Percentiles rank a stretch among this genome's conserved stretches.
phyloP scores from a whole-genome alignment of 768 basidiomycete genomes.

The Lactifluus pinguis region DNA sequence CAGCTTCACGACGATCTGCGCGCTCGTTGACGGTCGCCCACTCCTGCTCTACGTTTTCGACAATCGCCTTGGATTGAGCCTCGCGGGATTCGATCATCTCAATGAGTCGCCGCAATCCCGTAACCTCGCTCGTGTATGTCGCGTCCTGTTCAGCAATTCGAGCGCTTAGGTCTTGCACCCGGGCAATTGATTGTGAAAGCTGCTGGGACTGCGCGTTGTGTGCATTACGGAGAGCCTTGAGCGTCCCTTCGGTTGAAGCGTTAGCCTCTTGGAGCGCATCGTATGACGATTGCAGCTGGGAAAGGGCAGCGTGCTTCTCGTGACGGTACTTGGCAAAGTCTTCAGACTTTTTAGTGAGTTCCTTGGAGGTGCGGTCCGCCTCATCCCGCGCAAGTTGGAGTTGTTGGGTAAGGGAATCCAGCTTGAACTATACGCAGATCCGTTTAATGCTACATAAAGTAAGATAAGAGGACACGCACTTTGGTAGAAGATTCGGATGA shows the following conservation, averaged over 20 bases:
- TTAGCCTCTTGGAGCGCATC: slow-evolving; percentile 65
- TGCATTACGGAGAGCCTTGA: slow-evolving; percentile 65
- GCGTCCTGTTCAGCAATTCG: slow-evolving; percentile 81
- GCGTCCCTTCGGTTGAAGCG: slow-evolving; percentile 53
- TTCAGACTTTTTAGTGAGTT: slow-evolving; percentile 65
- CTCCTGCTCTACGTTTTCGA: slow-evolving; percentile 76
- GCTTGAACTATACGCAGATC: slow-evolving; percentile 55
- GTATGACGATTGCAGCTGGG: slow-evolving; percentile 65
- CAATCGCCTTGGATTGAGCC: slow-evolving; percentile 71
- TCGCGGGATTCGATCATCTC: slow-evolving; percentile 83
- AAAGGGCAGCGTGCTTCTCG: slow-evolving; percentile 68
- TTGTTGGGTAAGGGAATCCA: slow-evolving; percentile 78
- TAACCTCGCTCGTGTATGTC: slow-evolving; percentile 69
- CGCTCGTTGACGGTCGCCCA: slow-evolving; percentile 67
- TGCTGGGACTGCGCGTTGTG: slow-evolving; percentile 66
- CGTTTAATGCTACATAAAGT: slow-evolving; percentile 4
- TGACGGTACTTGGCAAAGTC: slow-evolving; percentile 80
- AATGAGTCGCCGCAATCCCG: slow-evolving; percentile 64
- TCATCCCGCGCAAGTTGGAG: slow-evolving; percentile 70
- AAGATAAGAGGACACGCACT: slow-evolving; percentile 31
- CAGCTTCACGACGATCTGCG: slow-evolving; percentile 57
- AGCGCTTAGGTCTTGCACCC: slow-evolving; percentile 65
- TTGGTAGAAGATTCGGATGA: slow-evolving; percentile 71
- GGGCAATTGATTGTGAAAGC: slow-evolving; percentile 65
- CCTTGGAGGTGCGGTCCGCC: slow-evolving; percentile 57